Evolutionary conservation across 768 basidiomycete species (phyloP), one percentile per base, ranked within the genome.

Genomic region (Rhizopogon vinicolor): DNA sequence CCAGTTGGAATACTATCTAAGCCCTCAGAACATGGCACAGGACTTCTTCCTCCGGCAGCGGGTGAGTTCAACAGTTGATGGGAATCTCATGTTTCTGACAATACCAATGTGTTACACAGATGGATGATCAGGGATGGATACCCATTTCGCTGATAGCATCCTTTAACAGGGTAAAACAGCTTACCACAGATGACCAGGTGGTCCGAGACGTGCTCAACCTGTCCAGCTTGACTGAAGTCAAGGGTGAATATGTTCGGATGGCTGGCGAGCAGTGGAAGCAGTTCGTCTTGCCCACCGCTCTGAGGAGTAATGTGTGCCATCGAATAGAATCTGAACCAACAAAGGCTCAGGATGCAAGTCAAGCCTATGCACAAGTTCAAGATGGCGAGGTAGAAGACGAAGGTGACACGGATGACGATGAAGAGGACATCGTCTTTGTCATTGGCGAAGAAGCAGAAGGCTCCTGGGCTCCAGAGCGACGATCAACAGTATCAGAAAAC

Each of bases 1-100:
- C 1, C 89, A 96, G 69, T 72, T 96, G 51, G 95, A 96, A 71
- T 97, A 93, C 69, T 98, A 96, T 73, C 77, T 98, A 61, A 91
- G 92, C 62, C 77, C 87, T 54, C 86, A 97, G 67, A 97, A 96
- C 66, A 78, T 98, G 74, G 88, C 82, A n/a, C 83, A 85, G 66
- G 94, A 98, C 68, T 79, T 89, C 60, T 96, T 80, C 72, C 75
- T 98, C 37, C 80, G 92, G 51, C 79, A 85, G 71, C 77, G 83
- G 74, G 93, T 91, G 62, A 65, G 86, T 76, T 14, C 46, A 46
- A 35, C 31, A 31, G 14, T 33, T 25, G n/a, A 57, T 7, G 29
- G 13, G 6, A 16, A 5, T 46, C 28, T 44, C 28, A 39, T 25
- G n/a, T 43, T 54, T 41, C 28, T n/a, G 2, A n/a, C 39, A 12